Evolutionary conservation across 2,329 filamentous ascomycete genomes (phyloP), one percentile per base, ranked within the genome.

Genomic region (Nectriaceae sp.): DNA sequence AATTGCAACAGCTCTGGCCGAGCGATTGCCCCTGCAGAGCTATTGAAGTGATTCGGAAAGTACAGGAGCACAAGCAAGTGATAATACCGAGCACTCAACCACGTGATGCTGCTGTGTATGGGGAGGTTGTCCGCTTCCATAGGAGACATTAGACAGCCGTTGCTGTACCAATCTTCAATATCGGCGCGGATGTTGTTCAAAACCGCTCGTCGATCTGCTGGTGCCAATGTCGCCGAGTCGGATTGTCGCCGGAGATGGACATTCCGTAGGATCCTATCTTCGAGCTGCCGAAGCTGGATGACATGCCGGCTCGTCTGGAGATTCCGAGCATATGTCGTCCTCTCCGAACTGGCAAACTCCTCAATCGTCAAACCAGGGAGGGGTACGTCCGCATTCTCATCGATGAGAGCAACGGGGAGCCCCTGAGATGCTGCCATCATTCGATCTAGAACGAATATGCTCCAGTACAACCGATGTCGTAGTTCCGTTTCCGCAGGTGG

Each of bases 111-210:
- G 50, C 66, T 75, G 52, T 75, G 74, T 18, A 75, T 73, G 15
- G 73, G 69, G 3, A 75, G 60, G 41, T 75, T 73, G 52, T 75
- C 73, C 2, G 68, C 62, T 39, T 75, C 71, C 40, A 68, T 63
- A 1, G 70, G 70, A 4, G 70, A 72, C 47, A 75, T 63, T 4
- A 76, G 66, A 40, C 72, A 76, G 1, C 73, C 74, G 24, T 68
- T 70, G 47, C 68, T 74, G 50, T 76, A 76, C 72, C 74, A 76
- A 49, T 75, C 67, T 44, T 76, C 73, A 18, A 76, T 74, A 21
- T 72, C 65, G n/a, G 67, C 60, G n/a, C 70, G 65, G 21, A 75
- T 62, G 18, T 62, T 61, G 33, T 65, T 64, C 3, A 70, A 41
- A 5, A 69, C 57, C 24, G 65, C 59, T 10, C 63, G 62, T 3